Percentiles rank a stretch among this genome's conserved stretches.
These are phyloP conservation scores for Lecanicillium sp. DNA, from an alignment of 2,329 filamentous ascomycete genomes.

Conservation along the genomic window DNA sequence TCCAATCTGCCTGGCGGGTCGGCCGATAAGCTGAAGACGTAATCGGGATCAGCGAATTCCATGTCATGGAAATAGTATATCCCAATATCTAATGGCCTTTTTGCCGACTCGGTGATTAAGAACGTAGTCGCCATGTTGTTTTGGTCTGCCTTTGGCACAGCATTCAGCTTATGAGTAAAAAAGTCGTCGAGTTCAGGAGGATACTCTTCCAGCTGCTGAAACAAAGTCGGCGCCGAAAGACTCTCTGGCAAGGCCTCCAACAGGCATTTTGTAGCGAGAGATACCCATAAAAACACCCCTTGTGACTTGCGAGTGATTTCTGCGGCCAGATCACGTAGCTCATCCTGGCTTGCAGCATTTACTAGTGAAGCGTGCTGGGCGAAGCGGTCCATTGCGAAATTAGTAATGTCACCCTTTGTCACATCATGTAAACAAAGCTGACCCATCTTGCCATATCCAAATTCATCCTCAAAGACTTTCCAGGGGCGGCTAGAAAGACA, in stretches of 20 bases:
- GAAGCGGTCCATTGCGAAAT: slow-evolving; percentile 11
- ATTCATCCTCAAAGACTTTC: slow-evolving; percentile 12
- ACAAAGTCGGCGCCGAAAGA: background rate
- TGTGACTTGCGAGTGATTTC: slow-evolving; percentile 1
- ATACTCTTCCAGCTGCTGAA: background rate
- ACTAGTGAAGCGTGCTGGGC: background rate
- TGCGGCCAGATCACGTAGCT: background rate
- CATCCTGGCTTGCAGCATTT: background rate
- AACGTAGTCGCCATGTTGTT: slow-evolving; percentile 1
- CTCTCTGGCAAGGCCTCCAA: background rate
- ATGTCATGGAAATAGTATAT: slow-evolving; percentile 10
- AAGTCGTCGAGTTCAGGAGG: slow-evolving; percentile 10
- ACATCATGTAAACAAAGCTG: slow-evolving; percentile 12
- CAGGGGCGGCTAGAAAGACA: slow-evolving; percentile 21
- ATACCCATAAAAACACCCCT: slow-evolving; percentile 11
- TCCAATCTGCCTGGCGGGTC: slow-evolving; percentile 1
- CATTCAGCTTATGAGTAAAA: slow-evolving; percentile 1
- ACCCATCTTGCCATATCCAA: background rate
- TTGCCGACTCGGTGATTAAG: slow-evolving; percentile 4
- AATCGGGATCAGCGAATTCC: slow-evolving; percentile 1
- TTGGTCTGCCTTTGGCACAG: background rate
- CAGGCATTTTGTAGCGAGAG: background rate
- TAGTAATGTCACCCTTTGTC: slow-evolving; percentile 12
- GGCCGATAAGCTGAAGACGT: background rate
- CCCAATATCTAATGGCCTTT: slow-evolving; percentile 3